Conservation (phyloP, 2,329 filamentous ascomycete genomes). For the Neopestalotiopsis rosae region DNA sequence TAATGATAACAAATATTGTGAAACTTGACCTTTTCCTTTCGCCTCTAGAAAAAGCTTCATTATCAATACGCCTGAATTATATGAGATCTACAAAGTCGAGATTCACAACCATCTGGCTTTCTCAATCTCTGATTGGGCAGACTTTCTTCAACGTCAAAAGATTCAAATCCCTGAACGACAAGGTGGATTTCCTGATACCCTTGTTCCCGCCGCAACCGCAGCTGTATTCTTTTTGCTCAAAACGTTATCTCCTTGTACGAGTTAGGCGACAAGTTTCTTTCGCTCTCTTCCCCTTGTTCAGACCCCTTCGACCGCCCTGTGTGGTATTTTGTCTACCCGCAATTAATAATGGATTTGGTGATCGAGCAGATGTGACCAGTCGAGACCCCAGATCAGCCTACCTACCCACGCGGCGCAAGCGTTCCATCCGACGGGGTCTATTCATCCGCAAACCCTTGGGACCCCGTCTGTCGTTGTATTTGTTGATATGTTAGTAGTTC, state of each 20-base stretch:
- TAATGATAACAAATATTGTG: background rate
- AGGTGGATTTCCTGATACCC: background rate
- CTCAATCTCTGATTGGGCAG: background rate
- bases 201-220: conserved; percentile 1
- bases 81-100: background rate
- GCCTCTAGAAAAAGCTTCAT: background rate
- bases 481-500: too few relatives aligned
- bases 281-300: background rate
- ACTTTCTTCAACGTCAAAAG: background rate
- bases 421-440: conserved; percentile 1
- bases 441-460: background rate
- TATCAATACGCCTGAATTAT: background rate
- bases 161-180: background rate
- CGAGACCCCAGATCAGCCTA: background rate
- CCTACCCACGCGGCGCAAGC: background rate
- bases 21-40: background rate
- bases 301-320: background rate
- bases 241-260: background rate
- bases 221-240: background rate
- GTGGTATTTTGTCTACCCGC: background rate
- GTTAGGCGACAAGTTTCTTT: too few relatives aligned
- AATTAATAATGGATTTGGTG: background rate
- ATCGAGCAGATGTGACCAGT: background rate
- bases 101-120: background rate
- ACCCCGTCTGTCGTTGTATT: too few relatives aligned